phyloP scores from a whole-genome alignment of 2,329 filamentous ascomycete genomes.

The Pleoardoris graminearum region DNA sequence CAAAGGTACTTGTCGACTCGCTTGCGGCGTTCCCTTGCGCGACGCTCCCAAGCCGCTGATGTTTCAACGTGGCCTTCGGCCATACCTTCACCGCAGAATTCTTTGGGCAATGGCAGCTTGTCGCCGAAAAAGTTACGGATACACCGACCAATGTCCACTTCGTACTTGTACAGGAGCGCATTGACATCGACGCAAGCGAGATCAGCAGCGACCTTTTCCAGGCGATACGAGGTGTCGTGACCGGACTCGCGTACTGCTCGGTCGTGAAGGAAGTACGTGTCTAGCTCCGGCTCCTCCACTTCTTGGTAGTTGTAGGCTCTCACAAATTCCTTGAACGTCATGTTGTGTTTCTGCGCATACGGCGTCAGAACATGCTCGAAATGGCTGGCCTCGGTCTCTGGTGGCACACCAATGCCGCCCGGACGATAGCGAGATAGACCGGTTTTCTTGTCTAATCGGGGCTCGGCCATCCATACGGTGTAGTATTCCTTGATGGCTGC shows the following conservation, averaged over 20 bases:
- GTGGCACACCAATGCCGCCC: slow-evolving; percentile 81
- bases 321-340: slow-evolving; percentile 84
- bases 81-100: slow-evolving; percentile 72
- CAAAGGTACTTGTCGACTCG: slow-evolving; percentile 92
- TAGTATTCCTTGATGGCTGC: slow-evolving; percentile 98
- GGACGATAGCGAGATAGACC: slow-evolving; percentile 85
- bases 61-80: slow-evolving; percentile 72
- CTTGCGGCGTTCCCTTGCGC: slow-evolving; percentile 79
- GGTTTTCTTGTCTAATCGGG: slow-evolving; percentile 74
- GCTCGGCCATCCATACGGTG: slow-evolving; percentile 75
- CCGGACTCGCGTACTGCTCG: slow-evolving; percentile 94
- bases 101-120: slow-evolving; percentile 75
- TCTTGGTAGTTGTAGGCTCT: slow-evolving; percentile 79
- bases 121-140: slow-evolving; percentile 86
- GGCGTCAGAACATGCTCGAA: slow-evolving; percentile 82
- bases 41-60: slow-evolving; percentile 87
- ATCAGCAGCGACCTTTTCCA: slow-evolving; percentile 79
- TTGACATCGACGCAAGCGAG: slow-evolving; percentile 94
- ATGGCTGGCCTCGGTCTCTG: slow-evolving; percentile 86
- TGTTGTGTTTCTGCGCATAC: slow-evolving; percentile 79
- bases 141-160: slow-evolving; percentile 84
- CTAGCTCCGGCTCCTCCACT: slow-evolving; percentile 82
- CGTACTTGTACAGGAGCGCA: slow-evolving; percentile 94
- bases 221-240: slow-evolving; percentile 92
- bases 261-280: slow-evolving; percentile 95